Conservation (phyloP, 495 filamentous ascomycete species). For the Aspergillus affinis region DNA sequence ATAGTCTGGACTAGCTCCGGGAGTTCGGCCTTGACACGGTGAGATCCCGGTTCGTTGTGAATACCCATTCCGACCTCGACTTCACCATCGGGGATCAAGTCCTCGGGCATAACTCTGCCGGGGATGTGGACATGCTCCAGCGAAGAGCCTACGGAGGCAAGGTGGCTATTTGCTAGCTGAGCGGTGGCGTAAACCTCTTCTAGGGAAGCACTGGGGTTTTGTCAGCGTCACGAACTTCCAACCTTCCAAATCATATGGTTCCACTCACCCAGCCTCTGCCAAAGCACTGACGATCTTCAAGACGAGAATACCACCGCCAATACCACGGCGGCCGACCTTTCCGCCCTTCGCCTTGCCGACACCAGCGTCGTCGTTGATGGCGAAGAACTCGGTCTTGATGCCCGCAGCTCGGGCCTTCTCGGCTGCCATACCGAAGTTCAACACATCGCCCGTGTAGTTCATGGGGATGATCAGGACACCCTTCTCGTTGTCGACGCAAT, state of each 20-base stretch:
- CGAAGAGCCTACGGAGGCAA: conserved; percentile 83
- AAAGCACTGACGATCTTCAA: conserved; percentile 87
- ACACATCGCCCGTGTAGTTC: conserved; percentile 75
- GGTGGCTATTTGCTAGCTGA: conserved; percentile 66
- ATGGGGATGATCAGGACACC: conserved; percentile 72
- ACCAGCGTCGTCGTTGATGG: conserved; percentile 94
- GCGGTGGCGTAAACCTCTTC: conserved; percentile 73
- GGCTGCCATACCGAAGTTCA: conserved; percentile 93
- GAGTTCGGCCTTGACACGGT: conserved; percentile 64
- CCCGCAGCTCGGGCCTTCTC: conserved; percentile 88
- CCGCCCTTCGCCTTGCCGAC: conserved; percentile 80
- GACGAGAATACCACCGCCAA: conserved; percentile 87
- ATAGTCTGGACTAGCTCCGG: conserved; percentile 72
- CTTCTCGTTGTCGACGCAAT: conserved; percentile 64
- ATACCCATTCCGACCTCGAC: conserved; percentile 98
- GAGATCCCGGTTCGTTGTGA: conserved; percentile 91
- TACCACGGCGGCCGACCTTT: conserved; percentile 88
- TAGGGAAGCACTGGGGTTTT: conserved; percentile 37
- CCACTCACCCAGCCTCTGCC: conserved; percentile 65
- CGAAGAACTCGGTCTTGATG: conserved; percentile 82
- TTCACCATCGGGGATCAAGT: conserved; percentile 63
- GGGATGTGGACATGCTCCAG: conserved; percentile 92
- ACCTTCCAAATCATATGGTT: conserved; percentile 15
- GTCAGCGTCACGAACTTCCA: conserved; percentile 8
- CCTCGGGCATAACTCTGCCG: conserved; percentile 60